Base-by-base conservation (phyloP, 2,329 filamentous ascomycete genomes). In the Ustulina deusta region DNA sequence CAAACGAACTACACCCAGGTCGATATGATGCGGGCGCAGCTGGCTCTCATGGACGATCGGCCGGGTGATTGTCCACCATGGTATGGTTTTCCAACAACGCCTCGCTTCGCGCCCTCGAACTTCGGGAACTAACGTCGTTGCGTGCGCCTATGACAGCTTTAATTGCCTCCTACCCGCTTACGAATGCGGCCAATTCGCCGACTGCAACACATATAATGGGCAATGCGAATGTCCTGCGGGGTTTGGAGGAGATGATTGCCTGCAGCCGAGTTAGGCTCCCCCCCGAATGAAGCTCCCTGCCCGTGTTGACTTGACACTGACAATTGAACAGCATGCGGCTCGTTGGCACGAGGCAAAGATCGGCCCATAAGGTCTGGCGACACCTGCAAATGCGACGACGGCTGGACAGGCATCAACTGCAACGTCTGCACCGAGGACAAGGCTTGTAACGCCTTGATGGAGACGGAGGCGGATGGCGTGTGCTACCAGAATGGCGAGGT, bases 341-440 rank as follows among this genome's bases (percentile, higher is more conserved):
- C 94, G 42, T 85, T 97, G 46, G 89, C 92, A 44, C 91, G 93
- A 74, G 94, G 94, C 71, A 86, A 87, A 73, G 90, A 98, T 75
- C 88, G 96, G 73, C 88, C 90, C 25, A 90, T 93, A 77, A 89
- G 96, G 77, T 83, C 89, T 60, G 89, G 88, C 70, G 85, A 89
- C 65, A 83, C 85, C 46, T 99, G 96, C 81, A 83, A 93, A 48
- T 99, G 96, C 80, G 91, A 94, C 77, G 92, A 97, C 42, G 96
- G 96, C 63, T 99, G 96, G 96, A 88, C 88, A 46, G 96, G 96
- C 71, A 95, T 99, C 82, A 99, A 99, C 84, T 99, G 96, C 87
- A 99, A 96, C 76, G 93, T 99, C 64, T 99, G 96, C 81, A 90
- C 91, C 68, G 89, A 90, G 3, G 86, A 98, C 78, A 84, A 91